Evolutionary conservation across 495 filamentous ascomycete species (phyloP).

Genomic region (Neurospora africana): DNA sequence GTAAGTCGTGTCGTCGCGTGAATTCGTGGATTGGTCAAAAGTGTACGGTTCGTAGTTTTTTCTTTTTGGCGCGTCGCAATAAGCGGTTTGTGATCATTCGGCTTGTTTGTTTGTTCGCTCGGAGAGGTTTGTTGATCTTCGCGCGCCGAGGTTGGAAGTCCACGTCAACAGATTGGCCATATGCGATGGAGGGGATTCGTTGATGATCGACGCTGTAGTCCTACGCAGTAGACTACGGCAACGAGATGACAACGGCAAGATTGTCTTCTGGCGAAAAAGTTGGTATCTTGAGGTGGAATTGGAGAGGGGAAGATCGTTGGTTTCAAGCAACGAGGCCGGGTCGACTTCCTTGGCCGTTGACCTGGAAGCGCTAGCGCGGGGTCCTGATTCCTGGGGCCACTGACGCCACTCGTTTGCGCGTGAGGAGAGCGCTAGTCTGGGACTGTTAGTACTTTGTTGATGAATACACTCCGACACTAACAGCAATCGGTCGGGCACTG

Average conservation of each 20-base stretch:
- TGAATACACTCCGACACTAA: neutral
- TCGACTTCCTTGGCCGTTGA: conserved; percentile 7
- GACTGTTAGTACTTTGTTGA: conserved; percentile 4
- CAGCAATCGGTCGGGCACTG: conserved; percentile 1
- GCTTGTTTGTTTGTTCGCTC: neutral
- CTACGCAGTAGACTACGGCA: neutral
- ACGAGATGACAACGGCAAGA: neutral
- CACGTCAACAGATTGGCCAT: neutral
- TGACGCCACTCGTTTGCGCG: conserved; percentile 13
- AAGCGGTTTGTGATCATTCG: neutral
- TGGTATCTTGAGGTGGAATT: neutral
- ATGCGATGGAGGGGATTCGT: neutral
- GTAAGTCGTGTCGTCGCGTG: neutral
- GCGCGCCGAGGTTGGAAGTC: neutral
- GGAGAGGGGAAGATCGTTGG: neutral
- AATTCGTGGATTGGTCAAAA: neutral
- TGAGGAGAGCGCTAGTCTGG: neutral
- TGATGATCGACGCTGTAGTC: neutral
- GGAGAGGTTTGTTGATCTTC: neutral
- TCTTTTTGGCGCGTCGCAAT: neutral
- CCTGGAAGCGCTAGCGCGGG: conserved; percentile 23
- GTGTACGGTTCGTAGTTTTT: neutral
- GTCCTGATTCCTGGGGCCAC: conserved; percentile 5
- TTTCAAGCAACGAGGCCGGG: neutral
- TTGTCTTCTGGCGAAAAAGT: neutral